Evolutionary conservation across 1,139 yeast species (phyloP).

Genomic region (Kluyveromyces sp.): DNA sequence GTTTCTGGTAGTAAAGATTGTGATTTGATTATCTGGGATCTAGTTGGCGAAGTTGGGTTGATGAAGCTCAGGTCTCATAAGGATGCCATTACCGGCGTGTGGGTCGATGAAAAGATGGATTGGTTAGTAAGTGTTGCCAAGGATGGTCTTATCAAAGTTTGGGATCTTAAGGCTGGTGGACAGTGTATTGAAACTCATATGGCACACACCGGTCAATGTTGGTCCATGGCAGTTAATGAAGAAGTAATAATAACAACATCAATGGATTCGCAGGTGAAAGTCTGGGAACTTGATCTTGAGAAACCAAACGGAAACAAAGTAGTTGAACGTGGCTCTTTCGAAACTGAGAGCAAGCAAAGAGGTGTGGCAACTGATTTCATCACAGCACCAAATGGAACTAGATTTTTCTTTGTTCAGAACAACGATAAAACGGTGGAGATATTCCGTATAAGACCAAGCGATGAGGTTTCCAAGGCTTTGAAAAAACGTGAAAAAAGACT

Average conservation of each 20-base stretch:
- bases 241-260: conserved; percentile 62
- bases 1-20: conserved; percentile 86
- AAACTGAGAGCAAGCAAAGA: conserved; percentile 73
- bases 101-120: conserved; percentile 46
- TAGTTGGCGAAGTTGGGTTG: conserved; percentile 85
- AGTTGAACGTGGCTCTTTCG: conserved; percentile 55
- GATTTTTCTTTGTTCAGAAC: conserved; percentile 63
- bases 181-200: conserved; percentile 92
- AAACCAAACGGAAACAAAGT: conserved; percentile 48
- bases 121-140: conserved; percentile 73
- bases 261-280: conserved; percentile 70
- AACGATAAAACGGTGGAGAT: conserved; percentile 77
- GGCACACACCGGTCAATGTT: conserved; percentile 89
- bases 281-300: conserved; percentile 64
- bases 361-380: conserved; percentile 57
- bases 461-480: conserved; percentile 73
- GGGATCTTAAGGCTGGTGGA: conserved; percentile 78
- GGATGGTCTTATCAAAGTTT: conserved; percentile 83
- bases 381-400: conserved; percentile 33
- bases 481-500: conserved; percentile 75
- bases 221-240: conserved; percentile 56
- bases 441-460: conserved; percentile 68
- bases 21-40: conserved; percentile 84
- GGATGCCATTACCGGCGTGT: conserved; percentile 75
- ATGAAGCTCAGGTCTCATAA: conserved; percentile 84